Base-by-base conservation (phyloP, 139 green algal genomes). In the Chlamydomonas eustigma region DNA sequence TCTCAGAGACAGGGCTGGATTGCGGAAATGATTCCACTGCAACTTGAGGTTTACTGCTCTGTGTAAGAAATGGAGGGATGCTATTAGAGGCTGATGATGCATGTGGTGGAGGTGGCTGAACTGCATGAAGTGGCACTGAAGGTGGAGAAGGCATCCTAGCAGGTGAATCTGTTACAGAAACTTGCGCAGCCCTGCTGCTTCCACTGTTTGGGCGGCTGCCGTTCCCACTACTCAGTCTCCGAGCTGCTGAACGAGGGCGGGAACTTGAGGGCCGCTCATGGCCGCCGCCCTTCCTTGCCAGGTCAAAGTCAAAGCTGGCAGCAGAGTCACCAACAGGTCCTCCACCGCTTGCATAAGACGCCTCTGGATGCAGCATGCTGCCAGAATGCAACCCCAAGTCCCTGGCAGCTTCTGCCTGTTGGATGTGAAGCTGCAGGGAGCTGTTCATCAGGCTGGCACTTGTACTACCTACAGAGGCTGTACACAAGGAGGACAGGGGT, bases 391-490 rank as follows among this genome's bases (percentile, higher is more conserved):
- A n/a, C 44, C 44, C 44, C 12, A 12, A 12, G 12, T 58, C 12
- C 44, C 44, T 58, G 18, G 44, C 52, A 6, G 52, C 52, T 6
- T 4, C 52, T 6, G 22, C 52, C 52, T 68, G 12, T 28, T 35
- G 52, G 52, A 68, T 68, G 6, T 68, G 52, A 6, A 22, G 52
- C 52, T 68, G 52, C 6, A 68, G 52, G 6, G 52, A 68, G 52
- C 52, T 68, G 52, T 68, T 68, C 52, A 68, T 68, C 12, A 68
- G 52, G 52, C 52, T 68, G 6, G 52, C 52, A 28, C 52, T 68
- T 8, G 52, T 31, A 28, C 12, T 8, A 4, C 52, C 52, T 33
- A 68, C 52, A 4, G 6, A 8, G 18, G 52, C 32, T 25, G 6
- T 37, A 31, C n/a, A 68, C 52, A 28, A 4, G 18, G 18, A 68